Evolutionary conservation across 2,329 filamentous ascomycete genomes (phyloP), one percentile per base, ranked within the genome.

Genomic region (Phialophora tarda): DNA sequence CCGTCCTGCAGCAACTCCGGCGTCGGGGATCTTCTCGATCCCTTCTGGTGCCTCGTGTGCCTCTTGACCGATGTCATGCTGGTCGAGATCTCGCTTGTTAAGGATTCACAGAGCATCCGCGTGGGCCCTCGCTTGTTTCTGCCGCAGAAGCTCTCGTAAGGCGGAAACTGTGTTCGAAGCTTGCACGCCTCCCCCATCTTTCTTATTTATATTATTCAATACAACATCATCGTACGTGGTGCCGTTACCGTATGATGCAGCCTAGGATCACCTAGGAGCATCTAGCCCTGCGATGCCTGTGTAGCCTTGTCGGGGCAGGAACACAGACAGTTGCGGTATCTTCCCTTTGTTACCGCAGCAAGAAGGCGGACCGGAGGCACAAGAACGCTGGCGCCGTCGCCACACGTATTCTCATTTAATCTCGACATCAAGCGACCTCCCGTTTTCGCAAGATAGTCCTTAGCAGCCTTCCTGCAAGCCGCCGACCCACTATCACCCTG

Each of bases 31-130:
- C 17, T 54, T 55, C 48, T 8, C 28, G 28, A 14, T 38, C 50
- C n/a, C 62, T 23, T 38, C 50, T 30, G 12, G 8, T 28, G 48
- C 48, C 48, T 51, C 14, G 21, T 51, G 21, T 28, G 48, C 48
- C 48, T 51, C 24, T 26, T 51, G 21, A 24, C 12, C 21, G 21
- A 12, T 30, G 6, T 30, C 41, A 59, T 24, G 17, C 62, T 21
- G 17, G 38, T 26, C 26, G 34, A 65, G 63, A 65, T 62, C 63
- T 62, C 59, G 53, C 63, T 61, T 54, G 50, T 50, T 21, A 21
- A 24, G 8, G 12, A n/a, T 28, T 28, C 24, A 23, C 41, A 30
- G 55, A 48, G 47, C 21, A 14, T n/a, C 60, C 60, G 55, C 51
- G 47, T 56, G 23, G 23, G 47, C 34, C 47, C 23, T 56, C 55